Base-by-base conservation (phyloP, 106 monocot genomes). In the Apostasia ramifera region DNA sequence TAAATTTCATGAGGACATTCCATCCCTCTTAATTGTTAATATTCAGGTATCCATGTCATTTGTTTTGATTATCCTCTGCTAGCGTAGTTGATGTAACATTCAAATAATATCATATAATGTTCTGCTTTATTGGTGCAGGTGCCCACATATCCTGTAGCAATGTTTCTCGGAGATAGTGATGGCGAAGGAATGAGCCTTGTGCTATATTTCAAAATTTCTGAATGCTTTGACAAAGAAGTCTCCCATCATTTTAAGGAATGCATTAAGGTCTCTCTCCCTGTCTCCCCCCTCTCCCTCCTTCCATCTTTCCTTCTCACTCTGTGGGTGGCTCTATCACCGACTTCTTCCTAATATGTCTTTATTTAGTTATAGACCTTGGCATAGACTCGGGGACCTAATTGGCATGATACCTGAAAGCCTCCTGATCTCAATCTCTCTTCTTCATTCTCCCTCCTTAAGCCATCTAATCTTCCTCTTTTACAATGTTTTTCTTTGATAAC, bases 131-230 rank as follows among this genome's bases (percentile, higher is more conserved):
- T 60, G 45, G 44, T 43, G 60, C 87, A 94, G 94, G 59, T 94
- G 68, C 94, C 94, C 54, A 88, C 90, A 49, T 94, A 94, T 76
- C 94, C 94, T 62, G 81, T 88, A 44, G 81, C 94, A 13, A 83
- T 94, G 79, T 91, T 90, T 72, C 84, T 91, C 43, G 94, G 94
- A 61, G 90, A 88, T 53, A 83, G 85, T 67, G 90, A 94, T 69
- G 94, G 91, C n/a, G 91, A 94, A 79, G 94, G 94, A 42, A 69
- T 86, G 72, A 86, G 85, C 75, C 81, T 91, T 47, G 91, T 95
- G 8, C 47, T 91, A 55, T 95, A 95, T 69, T 95, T 95, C 73
- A 88, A 91, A 74, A 13, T 95, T 67, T 83, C 88, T 78, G 94
- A 95, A 66, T 75, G 72, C 73, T 88, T 62, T 67, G 91, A 87